Conservation (phyloP, 1,284 basidiomycete species). For the Apiotrichum sp. region DNA sequence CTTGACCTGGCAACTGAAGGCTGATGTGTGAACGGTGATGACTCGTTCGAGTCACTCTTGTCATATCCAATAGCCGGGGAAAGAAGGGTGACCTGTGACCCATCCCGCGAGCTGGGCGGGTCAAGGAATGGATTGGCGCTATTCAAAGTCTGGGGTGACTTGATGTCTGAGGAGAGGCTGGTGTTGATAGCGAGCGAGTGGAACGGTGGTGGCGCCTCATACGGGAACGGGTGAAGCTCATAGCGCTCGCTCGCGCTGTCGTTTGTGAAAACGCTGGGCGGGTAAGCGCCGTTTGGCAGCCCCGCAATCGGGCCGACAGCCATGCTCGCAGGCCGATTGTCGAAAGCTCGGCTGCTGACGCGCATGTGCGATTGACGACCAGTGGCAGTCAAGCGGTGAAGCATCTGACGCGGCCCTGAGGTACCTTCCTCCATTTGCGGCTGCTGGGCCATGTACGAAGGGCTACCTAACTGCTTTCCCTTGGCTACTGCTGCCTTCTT, state of each 20-base stretch:
- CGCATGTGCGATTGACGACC: background rate
- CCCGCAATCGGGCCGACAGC: background rate
- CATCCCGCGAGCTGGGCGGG: background rate
- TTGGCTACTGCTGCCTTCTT: background rate
- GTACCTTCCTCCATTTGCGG: background rate
- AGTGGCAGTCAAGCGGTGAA: background rate
- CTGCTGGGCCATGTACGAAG: background rate
- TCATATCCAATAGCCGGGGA: background rate
- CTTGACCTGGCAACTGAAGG: background rate
- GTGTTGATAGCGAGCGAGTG: background rate
- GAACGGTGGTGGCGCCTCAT: background rate
- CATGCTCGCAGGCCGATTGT: background rate
- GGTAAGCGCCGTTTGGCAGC: background rate
- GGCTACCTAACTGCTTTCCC: background rate
- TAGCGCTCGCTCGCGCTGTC: background rate
- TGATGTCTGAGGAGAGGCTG: background rate
- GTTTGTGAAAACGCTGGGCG: background rate
- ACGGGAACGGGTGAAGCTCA: constrained; percentile 1
- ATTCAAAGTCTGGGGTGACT: background rate
- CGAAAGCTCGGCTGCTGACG: background rate
- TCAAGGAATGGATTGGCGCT: background rate
- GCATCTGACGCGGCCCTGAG: background rate
- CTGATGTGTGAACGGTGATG: background rate
- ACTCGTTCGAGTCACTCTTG: background rate
- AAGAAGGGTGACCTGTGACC: background rate